A percentile compares a stretch with the other conserved stretches of the same genome.
phyloP scores from a whole-genome alignment of 495 filamentous ascomycete species.

The Tirmania nivea region DNA sequence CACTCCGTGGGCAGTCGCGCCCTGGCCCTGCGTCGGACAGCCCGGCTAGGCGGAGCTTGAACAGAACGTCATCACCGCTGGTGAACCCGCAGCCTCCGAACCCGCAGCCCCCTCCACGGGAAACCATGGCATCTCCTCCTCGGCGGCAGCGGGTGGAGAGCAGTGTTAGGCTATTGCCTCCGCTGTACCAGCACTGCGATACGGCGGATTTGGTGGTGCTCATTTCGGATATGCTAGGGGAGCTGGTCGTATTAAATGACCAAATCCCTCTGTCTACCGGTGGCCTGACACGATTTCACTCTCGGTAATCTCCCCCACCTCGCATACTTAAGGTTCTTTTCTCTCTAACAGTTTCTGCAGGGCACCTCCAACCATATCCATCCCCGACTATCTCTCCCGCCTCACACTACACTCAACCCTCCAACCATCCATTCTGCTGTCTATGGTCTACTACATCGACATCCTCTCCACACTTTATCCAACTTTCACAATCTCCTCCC shows the following conservation, averaged over 20 bases:
- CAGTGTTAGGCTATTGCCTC: conserved; percentile 46
- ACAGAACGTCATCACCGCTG: too few species aligned
- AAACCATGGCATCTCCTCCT: too few species aligned
- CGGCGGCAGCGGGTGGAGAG: not conserved
- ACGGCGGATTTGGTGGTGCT: conserved; percentile 67
- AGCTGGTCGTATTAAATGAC: conserved; percentile 84
- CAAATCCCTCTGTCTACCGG: conserved; percentile 62
- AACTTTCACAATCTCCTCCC: conserved; percentile 77
- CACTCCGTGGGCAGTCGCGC: too few species aligned
- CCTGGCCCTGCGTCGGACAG: too few species aligned
- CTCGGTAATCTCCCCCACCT: conserved; percentile 33
- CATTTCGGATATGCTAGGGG: conserved; percentile 86
- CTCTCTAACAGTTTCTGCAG: conserved; percentile 23
- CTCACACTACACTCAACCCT: conserved; percentile 86
- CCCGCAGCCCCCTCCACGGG: too few species aligned
- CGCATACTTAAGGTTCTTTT: not conserved
- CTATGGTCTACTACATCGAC: conserved; percentile 98
- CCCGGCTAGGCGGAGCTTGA: too few species aligned
- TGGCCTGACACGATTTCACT: conserved; percentile 83
- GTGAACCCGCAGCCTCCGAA: too few species aligned
- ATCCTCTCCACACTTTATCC: conserved; percentile 78
- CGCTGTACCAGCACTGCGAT: conserved; percentile 54
- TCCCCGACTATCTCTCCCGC: conserved; percentile 75
- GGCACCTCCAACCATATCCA: conserved; percentile 82
- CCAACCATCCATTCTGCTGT: conserved; percentile 83